Base-by-base conservation (phyloP, 2,329 filamentous ascomycete species). In the Colletotrichum sp. region DNA sequence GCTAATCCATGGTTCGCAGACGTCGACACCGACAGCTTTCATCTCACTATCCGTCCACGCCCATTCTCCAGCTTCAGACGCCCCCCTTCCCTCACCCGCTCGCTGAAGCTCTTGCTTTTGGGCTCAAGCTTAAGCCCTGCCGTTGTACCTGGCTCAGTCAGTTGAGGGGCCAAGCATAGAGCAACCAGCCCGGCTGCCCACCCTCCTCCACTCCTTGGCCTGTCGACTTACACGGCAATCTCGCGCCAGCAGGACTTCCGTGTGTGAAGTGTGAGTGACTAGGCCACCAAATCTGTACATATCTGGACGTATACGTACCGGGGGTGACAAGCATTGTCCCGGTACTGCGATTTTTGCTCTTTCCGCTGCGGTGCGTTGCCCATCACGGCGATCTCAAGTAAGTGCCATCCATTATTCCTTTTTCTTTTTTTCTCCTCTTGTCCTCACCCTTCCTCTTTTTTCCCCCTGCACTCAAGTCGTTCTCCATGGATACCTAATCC, bases 1-100 rank as follows among this genome's bases (percentile, higher is more conserved):
- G 67, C 76, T 77, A 77, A 77, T 60, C 28, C 70, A 64, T 66
- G 70, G 76, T 63, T 77, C 68, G 57, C 67, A 77, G 76, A 67
- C 70, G 32, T 73, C 39, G 44, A 68, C 70, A 61, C 48, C 59
- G 19, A 57, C 61, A 52, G 52, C 69, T 63, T 39, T 27, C 28
- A 27, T 32, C 44, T 36, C 28, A 48, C 52, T 44, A 57, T 64
- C 36, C 32, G 22, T 22, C 22, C 32, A 64, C 61, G 30, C 61
- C 61, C 16, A 22, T 64, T 64, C 13, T 34, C 9, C n/a, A 34
- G 34, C 71, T 55, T 22, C 60, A 63, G 30, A 59, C 72, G 44
- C 63, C 48, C 67, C 27, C 57, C 39, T 48, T 39, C 32, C 30
- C 39, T 69, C 36, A n/a, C 27, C 60, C 25, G 32, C 63, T 44